Percentiles rank a stretch among this genome's conserved stretches.
Evolutionary conservation across 768 basidiomycete species (phyloP).

Genomic region (Hemileccinum rubropunctum): DNA sequence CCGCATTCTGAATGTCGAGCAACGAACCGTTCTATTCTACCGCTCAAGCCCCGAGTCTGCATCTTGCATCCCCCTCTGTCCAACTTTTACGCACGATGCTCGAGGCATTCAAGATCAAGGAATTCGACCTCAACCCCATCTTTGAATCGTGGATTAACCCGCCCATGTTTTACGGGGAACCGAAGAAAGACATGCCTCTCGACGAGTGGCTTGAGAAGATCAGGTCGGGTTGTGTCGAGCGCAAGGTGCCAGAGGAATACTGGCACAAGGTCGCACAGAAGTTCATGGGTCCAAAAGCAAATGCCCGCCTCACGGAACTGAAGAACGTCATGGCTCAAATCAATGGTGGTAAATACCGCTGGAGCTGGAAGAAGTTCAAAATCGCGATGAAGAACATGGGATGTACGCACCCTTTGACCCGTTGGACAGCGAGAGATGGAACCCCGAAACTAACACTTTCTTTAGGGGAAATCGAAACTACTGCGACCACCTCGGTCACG

Average conservation of each 20-base stretch:
- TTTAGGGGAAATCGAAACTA: conserved; percentile 65
- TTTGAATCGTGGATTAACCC: conserved; percentile 63
- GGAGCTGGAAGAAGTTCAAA: conserved; percentile 83
- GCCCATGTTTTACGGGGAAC: conserved; percentile 64
- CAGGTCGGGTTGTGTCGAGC: conserved; percentile 66
- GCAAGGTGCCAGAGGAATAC: conserved; percentile 73
- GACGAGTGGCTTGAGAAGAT: conserved; percentile 74
- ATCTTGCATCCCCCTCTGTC: neutral
- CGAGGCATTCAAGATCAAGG: conserved; percentile 77
- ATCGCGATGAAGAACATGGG: conserved; percentile 80
- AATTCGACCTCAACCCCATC: conserved; percentile 70
- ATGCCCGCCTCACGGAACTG: conserved; percentile 59
- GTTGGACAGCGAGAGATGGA: neutral
- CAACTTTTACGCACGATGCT: conserved; percentile 41
- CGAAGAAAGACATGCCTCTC: conserved; percentile 66
- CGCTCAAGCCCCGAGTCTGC: conserved; percentile 1
- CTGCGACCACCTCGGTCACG: conserved; percentile 59
- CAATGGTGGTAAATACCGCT: conserved; percentile 73
- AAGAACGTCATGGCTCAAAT: conserved; percentile 73
- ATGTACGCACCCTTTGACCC: conserved; percentile 46
- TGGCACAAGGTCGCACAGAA: conserved; percentile 83
- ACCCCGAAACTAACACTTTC: neutral
- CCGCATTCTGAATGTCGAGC: conserved; percentile 5
- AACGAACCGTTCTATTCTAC: conserved; percentile 18
- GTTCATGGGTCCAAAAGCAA: conserved; percentile 71